Base-by-base conservation (phyloP, 495 filamentous ascomycete species). In the Talaromyces ruber region DNA sequence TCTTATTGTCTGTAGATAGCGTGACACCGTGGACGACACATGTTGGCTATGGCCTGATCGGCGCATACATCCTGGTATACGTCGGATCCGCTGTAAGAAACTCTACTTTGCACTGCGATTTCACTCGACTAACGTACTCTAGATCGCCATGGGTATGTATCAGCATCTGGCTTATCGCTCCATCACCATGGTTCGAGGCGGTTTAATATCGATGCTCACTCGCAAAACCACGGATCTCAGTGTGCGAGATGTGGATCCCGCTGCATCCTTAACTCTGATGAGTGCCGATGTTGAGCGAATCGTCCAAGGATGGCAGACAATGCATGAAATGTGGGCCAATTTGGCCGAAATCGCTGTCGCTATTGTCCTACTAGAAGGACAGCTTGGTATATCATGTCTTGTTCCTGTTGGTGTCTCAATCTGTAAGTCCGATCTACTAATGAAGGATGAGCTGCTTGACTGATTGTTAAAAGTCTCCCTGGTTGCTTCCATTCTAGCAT, bases 101-200 rank as follows among this genome's bases (percentile, higher is more conserved):
- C n/a, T n/a, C n/a, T n/a, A n/a, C n/a, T n/a, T n/a, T n/a, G n/a
- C n/a, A n/a, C n/a, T n/a, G n/a, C n/a, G n/a, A n/a, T 24, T 6
- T 7, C 18, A 9, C 5, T 9, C 12, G 3, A n/a, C 45, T 67
- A 47, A 67, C 58, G 52, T 16, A 11, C 24, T 16, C 12, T 28
- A 76, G 74, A 30, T 77, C 26, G 66, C 71, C 12, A 76, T 77
- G 71, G 73, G 74, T 4, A 73, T 75, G 34, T 76, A 63, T 63
- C 79, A 82, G 66, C 84, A 88, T 63, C 70, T 76, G n/a, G 79
- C 79, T 1, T 83, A 82, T 63, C 81, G 85, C 0, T 73, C 72
- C 14, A 77, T 86, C 24, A 86, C 81, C 26, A 87, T 86, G 83
- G 71, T 78, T 2, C 76, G 86, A 8, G 86, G 83, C 0, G 77